These are phyloP conservation scores for Elymus sibiricus DNA, from an alignment of 176 grass and related monocot genomes.

Conservation along the genomic window DNA sequence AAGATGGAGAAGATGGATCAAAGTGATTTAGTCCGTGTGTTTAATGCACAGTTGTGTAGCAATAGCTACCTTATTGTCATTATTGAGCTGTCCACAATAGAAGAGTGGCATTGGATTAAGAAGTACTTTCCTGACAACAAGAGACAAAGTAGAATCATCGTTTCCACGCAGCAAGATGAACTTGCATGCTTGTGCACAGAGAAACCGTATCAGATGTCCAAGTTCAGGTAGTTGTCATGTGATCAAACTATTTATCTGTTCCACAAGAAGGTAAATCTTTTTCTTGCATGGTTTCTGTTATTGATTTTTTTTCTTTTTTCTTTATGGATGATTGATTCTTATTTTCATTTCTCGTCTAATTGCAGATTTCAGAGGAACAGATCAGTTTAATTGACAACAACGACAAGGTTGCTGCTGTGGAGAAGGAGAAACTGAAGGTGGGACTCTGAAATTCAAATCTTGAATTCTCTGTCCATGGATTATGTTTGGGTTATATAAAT, in stretches of 20 bases:
- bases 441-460: background rate
- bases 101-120: constrained; percentile 18
- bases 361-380: background rate
- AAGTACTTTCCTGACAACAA: background rate
- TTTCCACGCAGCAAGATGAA: background rate
- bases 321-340: background rate
- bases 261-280: background rate
- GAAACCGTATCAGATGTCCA: accelerated
- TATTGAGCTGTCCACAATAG: background rate
- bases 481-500: background rate
- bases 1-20: background rate
- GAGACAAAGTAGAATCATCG: constrained; percentile 26
- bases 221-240: background rate
- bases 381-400: background rate
- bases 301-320: background rate
- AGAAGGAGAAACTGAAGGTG: background rate
- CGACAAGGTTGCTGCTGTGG: background rate
- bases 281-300: background rate
- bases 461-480: background rate
- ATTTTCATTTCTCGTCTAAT: background rate
- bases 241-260: constrained; percentile 4
- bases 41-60: background rate
- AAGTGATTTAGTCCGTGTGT: background rate
- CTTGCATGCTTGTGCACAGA: constrained; percentile 5
- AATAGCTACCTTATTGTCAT: constrained; percentile 20